Evolutionary conservation across 768 basidiomycete genomes (phyloP).

Genomic region (Chalciporus sphaerocephalus): DNA sequence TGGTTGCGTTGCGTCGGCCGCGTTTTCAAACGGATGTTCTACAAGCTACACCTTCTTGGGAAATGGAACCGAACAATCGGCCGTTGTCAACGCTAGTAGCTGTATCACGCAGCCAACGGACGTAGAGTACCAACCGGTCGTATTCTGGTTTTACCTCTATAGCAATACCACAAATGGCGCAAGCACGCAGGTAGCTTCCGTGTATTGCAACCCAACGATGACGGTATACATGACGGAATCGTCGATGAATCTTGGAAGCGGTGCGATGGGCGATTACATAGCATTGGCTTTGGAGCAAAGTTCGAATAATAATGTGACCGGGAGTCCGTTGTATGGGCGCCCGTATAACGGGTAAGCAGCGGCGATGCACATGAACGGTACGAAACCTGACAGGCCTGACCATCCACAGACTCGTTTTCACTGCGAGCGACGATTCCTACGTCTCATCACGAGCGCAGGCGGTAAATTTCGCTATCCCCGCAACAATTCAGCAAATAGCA

Average conservation of each 20-base stretch:
- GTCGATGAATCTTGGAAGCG: slow-evolving; percentile 41
- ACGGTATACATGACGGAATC: slow-evolving; percentile 40
- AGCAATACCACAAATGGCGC: slow-evolving; percentile 18
- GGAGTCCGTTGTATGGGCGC: slow-evolving; percentile 37
- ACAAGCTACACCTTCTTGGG: slow-evolving; percentile 34
- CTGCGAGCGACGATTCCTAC: slow-evolving; percentile 37
- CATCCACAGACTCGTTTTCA: slow-evolving; percentile 39
- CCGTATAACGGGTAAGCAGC: slow-evolving; percentile 57
- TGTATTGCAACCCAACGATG: slow-evolving; percentile 58
- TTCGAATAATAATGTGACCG: slow-evolving; percentile 59
- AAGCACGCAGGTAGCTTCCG: slow-evolving; percentile 39
- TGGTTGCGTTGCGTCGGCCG: slow-evolving; percentile 38
- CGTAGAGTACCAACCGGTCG: slow-evolving; percentile 48
- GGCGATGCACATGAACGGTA: background rate
- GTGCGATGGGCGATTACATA: slow-evolving; percentile 29
- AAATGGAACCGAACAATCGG: slow-evolving; percentile 44
- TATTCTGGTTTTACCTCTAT: slow-evolving; percentile 61
- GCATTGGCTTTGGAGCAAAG: slow-evolving; percentile 4
- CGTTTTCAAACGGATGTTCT: slow-evolving; percentile 46
- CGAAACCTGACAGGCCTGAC: slow-evolving; percentile 3
- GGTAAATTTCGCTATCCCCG: slow-evolving; percentile 50
- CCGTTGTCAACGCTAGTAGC: slow-evolving; percentile 39
- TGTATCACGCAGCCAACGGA: slow-evolving; percentile 27
- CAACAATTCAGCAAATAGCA: slow-evolving; percentile 57
- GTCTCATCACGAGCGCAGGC: slow-evolving; percentile 49